Percentiles rank a stretch among this genome's conserved stretches.
These are phyloP conservation scores for Exophiala xenobiotica DNA, from an alignment of 2,329 filamentous ascomycete genomes.

Conservation along the genomic window DNA sequence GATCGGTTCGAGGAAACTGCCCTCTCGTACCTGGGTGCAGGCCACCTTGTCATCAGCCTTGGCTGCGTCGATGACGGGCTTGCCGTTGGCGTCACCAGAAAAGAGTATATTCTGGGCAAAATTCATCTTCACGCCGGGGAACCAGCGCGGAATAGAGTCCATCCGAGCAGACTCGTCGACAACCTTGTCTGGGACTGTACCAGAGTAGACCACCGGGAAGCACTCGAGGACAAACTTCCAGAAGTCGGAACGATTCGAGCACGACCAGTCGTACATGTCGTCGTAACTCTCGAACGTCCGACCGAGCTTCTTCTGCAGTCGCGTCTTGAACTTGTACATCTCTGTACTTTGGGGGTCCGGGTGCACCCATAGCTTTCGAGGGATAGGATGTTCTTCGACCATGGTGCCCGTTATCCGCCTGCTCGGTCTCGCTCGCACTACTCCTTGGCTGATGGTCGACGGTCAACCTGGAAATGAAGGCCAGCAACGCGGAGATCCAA, in stretches of 20 bases:
- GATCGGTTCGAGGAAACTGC: slow-evolving; percentile 33
- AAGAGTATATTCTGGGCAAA: slow-evolving; percentile 80
- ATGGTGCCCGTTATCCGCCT: no score
- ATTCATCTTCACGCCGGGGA: slow-evolving; percentile 70
- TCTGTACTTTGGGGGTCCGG: slow-evolving; percentile 59
- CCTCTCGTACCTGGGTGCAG: slow-evolving; percentile 61
- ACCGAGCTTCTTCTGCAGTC: slow-evolving; percentile 9
- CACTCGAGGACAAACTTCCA: slow-evolving; percentile 64
- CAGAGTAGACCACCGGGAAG: slow-evolving; percentile 62
- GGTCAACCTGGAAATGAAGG: no score
- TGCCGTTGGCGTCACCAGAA: slow-evolving; percentile 41
- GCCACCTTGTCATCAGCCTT: slow-evolving; percentile 73
- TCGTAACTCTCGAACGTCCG: slow-evolving; percentile 56
- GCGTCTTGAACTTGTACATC: slow-evolving; percentile 61
- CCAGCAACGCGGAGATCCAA: no score
- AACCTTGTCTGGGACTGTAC: slow-evolving; percentile 48
- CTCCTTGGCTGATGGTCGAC: no score
- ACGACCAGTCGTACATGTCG: slow-evolving; percentile 70
- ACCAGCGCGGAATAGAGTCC: slow-evolving; percentile 72
- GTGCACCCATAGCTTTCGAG: slow-evolving; percentile 60
- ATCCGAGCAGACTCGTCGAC: slow-evolving; percentile 71
- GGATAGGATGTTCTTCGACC: slow-evolving; percentile 16
- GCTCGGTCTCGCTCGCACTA: no score
- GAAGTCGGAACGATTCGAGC: slow-evolving; percentile 62
- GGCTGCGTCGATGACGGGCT: slow-evolving; percentile 40